Evolutionary conservation across 164 flowering plant species (phyloP).

Genomic region (Cinnamomum chago): DNA sequence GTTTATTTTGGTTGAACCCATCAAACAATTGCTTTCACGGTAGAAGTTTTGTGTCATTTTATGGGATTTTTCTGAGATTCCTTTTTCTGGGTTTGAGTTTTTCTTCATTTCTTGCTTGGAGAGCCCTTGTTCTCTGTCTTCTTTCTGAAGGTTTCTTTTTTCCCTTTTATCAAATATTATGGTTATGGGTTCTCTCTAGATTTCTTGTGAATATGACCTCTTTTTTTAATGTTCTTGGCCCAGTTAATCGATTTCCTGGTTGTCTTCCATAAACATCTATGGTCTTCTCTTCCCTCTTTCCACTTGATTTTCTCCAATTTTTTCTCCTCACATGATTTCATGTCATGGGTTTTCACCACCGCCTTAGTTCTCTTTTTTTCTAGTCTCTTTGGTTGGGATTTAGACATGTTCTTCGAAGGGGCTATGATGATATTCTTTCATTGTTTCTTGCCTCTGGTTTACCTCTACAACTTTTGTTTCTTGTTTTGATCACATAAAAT

Average conservation of each 20-base stretch:
- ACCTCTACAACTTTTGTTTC: neutral
- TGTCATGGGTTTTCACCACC: neutral
- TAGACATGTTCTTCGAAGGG: neutral
- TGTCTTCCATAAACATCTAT: neutral
- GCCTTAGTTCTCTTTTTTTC: neutral
- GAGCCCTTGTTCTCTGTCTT: neutral
- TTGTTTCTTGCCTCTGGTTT: too few relatives aligned
- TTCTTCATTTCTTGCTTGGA: neutral
- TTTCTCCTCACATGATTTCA: neutral
- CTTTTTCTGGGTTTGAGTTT: neutral
- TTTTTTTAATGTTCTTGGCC: neutral
- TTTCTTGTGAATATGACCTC: neutral
- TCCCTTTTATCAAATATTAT: neutral
- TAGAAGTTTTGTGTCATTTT: neutral
- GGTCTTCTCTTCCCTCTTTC: neutral
- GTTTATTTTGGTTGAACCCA: too few relatives aligned
- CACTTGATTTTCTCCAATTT: neutral
- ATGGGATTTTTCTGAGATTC: neutral
- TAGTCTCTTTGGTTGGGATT: neutral
- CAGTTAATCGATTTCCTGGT: neutral
- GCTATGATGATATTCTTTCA: neutral
- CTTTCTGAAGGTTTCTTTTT: neutral
- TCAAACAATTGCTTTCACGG: neutral
- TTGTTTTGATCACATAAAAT: conserved; percentile 3
- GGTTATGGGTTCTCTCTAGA: neutral